These are phyloP conservation scores for Pichia exigua DNA, from an alignment of 805 yeast genomes.

Conservation along the genomic window DNA sequence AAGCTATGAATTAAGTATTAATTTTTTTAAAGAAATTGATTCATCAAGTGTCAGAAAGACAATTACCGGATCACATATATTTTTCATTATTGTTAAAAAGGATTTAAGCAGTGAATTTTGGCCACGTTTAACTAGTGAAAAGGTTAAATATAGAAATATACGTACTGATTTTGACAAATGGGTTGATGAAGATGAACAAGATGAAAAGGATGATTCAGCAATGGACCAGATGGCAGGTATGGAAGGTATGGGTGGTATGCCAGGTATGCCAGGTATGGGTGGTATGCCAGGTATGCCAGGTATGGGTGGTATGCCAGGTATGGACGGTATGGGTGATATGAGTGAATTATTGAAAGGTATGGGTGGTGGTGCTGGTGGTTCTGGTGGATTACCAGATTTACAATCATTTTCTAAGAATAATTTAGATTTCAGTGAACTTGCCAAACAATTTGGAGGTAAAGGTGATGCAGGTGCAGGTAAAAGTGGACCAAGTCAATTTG, in stretches of 20 bases:
- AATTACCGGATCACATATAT: slow-evolving; percentile 55
- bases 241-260: slow-evolving; percentile 10
- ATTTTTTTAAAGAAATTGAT: slow-evolving; percentile 70
- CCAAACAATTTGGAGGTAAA: slow-evolving; percentile 35
- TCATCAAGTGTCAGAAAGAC: slow-evolving; percentile 51
- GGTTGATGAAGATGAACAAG: slow-evolving; percentile 99
- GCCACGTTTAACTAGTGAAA: slow-evolving; percentile 92
- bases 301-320: background rate
- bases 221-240: slow-evolving; percentile 17
- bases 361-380: background rate
- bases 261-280: slow-evolving; percentile 10
- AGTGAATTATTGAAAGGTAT: too few species aligned
- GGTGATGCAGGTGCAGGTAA: slow-evolving; percentile 43
- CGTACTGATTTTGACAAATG: slow-evolving; percentile 95
- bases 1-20: slow-evolving; percentile 55
- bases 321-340: too few species aligned
- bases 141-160: slow-evolving; percentile 68
- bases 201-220: slow-evolving; percentile 43
- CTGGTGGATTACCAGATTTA: slow-evolving; percentile 10
- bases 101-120: slow-evolving; percentile 69
- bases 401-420: slow-evolving; percentile 19
- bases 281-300: slow-evolving; percentile 1
- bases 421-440: slow-evolving; percentile 23
- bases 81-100: slow-evolving; percentile 63
- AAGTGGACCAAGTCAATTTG: slow-evolving; percentile 12